Base-by-base conservation (phyloP, 495 filamentous ascomycete species). In the Xylaria cubensis region DNA sequence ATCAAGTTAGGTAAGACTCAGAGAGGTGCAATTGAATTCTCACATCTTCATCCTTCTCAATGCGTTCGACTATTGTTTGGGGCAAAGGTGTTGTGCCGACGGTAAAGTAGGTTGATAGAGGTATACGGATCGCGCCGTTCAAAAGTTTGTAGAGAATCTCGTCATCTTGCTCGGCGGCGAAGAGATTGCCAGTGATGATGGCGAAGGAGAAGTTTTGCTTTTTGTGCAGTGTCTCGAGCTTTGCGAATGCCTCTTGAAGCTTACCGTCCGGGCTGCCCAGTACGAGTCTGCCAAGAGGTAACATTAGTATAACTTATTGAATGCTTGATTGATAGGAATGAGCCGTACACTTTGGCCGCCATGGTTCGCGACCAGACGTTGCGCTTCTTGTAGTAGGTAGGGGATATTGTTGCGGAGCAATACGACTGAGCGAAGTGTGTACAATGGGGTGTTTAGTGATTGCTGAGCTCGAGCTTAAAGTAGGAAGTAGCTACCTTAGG, bases 201-300 rank as follows among this genome's bases (percentile, higher is more conserved):
- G 93, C 93, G 72, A 97, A 91, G 17, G 92, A 84, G 79, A 98
- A 97, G 72, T 84, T 86, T 77, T 97, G 95, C 81, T 98, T 98
- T 36, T 86, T 79, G 69, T 98, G 94, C 9, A 97, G 81, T 26
- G 90, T 88, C 1, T 90, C 81, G 12, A 97, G 84, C 79, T 97
- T 98, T 62, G 86, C 83, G 81, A 98, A 96, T 0, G 92, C 89
- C 17, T 89, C 79, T 53, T 83, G 82, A 67, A 97, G 85, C 76
- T 91, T 88, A 73, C 95, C 93, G 76, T 93, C 90, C 42, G 95
- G 82, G 72, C 90, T 87, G 10, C 96, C 95, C 66, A 95, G 84
- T 21, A 97, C 93, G 74, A 97, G 85, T 46, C 95, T 98, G 73
- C 71, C 48, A 53, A 24, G 26, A 41, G 73, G 61, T 73, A 26